Percentiles rank a stretch among this genome's conserved stretches.
Evolutionary conservation across 192 early-diverging fungal species (phyloP).

Genomic region (Pilaira anomala): DNA sequence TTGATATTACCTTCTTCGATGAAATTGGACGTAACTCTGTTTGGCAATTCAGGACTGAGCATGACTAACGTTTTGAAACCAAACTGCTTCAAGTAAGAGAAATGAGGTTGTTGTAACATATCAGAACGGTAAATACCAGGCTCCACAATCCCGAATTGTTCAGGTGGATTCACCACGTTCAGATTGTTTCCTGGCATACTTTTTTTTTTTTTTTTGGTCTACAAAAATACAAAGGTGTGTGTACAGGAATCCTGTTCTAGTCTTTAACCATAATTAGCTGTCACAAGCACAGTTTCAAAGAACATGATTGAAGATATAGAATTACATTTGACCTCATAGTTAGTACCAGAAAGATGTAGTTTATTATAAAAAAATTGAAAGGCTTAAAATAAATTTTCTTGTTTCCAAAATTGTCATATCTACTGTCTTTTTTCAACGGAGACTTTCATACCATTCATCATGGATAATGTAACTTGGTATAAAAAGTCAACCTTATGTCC

Average conservation of each 20-base stretch:
- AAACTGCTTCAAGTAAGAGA: slow-evolving; percentile 79
- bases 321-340: too few species aligned
- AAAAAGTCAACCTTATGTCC: slow-evolving; percentile 27
- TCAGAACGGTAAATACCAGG: slow-evolving; percentile 83
- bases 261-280: too few species aligned
- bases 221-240: too few species aligned
- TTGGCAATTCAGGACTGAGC: slow-evolving; percentile 79
- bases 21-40: slow-evolving; percentile 68
- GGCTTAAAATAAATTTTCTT: too few species aligned
- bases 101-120: slow-evolving; percentile 67
- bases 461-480: slow-evolving; percentile 20
- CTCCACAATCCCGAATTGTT: slow-evolving; percentile 90
- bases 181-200: background rate
- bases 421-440: slow-evolving; percentile 17
- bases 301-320: too few species aligned
- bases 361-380: too few species aligned
- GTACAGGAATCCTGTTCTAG: too few species aligned
- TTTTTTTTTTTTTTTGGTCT: too few species aligned
- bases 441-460: slow-evolving; percentile 36
- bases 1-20: slow-evolving; percentile 68
- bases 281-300: too few species aligned
- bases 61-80: slow-evolving; percentile 77
- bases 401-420: too few species aligned
- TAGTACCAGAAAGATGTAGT: too few species aligned
- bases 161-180: slow-evolving; percentile 58